Evolutionary conservation across 345 rosid species (phyloP).

Genomic region (Corchorus olitorius): DNA sequence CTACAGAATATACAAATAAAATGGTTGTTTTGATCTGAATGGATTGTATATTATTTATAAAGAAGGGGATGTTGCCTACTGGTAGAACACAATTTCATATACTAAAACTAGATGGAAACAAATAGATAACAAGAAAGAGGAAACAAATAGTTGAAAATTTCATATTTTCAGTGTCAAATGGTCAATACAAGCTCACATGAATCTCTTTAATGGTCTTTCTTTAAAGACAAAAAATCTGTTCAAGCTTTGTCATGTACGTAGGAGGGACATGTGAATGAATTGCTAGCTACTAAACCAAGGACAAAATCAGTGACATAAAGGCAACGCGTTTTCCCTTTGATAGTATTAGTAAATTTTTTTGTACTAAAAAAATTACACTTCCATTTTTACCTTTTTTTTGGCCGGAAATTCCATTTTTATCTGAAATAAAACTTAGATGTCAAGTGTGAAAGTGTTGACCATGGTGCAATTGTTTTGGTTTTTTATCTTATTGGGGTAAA

Average conservation of each 20-base stretch:
- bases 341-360: too few species aligned
- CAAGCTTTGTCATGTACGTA: neutral
- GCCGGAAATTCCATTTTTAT: too few species aligned
- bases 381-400: neutral
- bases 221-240: neutral
- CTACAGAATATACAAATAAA: neutral
- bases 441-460: neutral
- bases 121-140: neutral
- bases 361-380: neutral
- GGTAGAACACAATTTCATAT: too few species aligned
- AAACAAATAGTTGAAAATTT: neutral
- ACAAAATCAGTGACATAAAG: neutral
- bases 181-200: neutral
- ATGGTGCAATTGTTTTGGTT: neutral
- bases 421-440: neutral
- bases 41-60: neutral
- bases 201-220: neutral
- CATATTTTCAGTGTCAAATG: neutral
- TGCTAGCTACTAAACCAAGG: neutral
- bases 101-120: neutral
- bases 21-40: neutral
- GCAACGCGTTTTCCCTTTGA: neutral
- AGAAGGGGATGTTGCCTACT: neutral
- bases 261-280: neutral
- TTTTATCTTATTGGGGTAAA: neutral